Conservation (phyloP, 441 rosid species). For the Aleurites moluccanus region DNA sequence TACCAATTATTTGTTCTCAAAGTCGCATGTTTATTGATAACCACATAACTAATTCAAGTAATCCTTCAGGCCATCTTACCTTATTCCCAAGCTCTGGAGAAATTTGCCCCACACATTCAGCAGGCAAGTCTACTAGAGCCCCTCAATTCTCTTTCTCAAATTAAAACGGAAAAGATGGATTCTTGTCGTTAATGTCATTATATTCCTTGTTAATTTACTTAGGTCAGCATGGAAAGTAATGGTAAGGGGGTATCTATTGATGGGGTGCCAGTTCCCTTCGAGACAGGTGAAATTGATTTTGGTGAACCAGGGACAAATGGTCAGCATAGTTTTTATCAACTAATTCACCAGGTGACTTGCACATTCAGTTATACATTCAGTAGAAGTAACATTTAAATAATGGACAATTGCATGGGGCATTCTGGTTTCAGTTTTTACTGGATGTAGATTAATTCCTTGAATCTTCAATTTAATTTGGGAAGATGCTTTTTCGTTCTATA, state of each 20-base stretch:
- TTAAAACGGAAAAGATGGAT: neutral
- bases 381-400: neutral
- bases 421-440: neutral
- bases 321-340: constrained; percentile 98
- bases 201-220: constrained; percentile 21
- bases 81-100: constrained; percentile 90
- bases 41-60: constrained; percentile 12
- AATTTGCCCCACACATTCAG: constrained; percentile 94
- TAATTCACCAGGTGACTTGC: constrained; percentile 84
- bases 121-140: constrained; percentile 52
- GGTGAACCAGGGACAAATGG: constrained; percentile 99
- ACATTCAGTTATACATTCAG: neutral
- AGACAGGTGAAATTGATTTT: constrained; percentile 95
- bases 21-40: neutral
- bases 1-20: neutral
- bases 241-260: constrained; percentile 98
- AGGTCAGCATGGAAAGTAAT: constrained; percentile 99
- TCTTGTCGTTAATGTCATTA: constrained; percentile 9
- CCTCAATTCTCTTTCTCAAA: constrained; percentile 9
- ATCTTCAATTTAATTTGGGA: neutral
- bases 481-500: too few relatives aligned
- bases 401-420: neutral
- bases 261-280: constrained; percentile 77
- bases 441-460: neutral
- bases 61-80: constrained; percentile 85